Conservation (phyloP, 495 filamentous ascomycete genomes). For the Penicillium daleae region DNA sequence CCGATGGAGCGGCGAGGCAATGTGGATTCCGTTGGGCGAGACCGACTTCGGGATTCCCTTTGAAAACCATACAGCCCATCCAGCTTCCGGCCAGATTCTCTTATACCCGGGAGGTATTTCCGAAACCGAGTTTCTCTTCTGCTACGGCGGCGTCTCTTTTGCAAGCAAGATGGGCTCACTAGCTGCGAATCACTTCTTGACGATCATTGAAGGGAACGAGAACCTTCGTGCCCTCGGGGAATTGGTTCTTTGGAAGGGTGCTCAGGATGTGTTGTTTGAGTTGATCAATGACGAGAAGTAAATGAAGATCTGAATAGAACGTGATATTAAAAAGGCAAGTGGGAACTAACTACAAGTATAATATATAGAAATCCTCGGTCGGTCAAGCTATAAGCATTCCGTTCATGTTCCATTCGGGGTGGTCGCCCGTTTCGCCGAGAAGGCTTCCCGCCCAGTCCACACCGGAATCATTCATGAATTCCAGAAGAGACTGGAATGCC, state of each 20-base stretch:
- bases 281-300: conserved; percentile 22
- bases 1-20: conserved; percentile 32
- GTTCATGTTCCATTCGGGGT: conserved; percentile 15
- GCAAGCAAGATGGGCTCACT: conserved; percentile 32
- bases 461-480: conserved; percentile 27
- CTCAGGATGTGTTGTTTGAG: conserved; percentile 31
- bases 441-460: conserved; percentile 28
- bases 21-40: conserved; percentile 35
- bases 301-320: not conserved
- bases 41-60: conserved; percentile 30
- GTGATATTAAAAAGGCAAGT: not conserved
- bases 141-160: conserved; percentile 31
- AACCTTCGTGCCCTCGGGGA: conserved; percentile 26
- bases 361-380: not conserved
- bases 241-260: conserved; percentile 26
- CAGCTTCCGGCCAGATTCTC: conserved; percentile 28
- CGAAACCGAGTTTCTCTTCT: conserved; percentile 33
- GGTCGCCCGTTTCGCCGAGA: conserved; percentile 9
- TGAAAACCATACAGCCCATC: conserved; percentile 35
- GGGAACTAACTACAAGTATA: not conserved
- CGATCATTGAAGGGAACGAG: conserved; percentile 27
- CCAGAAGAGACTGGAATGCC: conserved; percentile 22
- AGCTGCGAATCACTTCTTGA: conserved; percentile 34
- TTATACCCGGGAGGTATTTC: conserved; percentile 33
- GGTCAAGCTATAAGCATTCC: conserved; percentile 15